Conservation (phyloP, 768 basidiomycete species). For the Boletus vermiculosoides region DNA sequence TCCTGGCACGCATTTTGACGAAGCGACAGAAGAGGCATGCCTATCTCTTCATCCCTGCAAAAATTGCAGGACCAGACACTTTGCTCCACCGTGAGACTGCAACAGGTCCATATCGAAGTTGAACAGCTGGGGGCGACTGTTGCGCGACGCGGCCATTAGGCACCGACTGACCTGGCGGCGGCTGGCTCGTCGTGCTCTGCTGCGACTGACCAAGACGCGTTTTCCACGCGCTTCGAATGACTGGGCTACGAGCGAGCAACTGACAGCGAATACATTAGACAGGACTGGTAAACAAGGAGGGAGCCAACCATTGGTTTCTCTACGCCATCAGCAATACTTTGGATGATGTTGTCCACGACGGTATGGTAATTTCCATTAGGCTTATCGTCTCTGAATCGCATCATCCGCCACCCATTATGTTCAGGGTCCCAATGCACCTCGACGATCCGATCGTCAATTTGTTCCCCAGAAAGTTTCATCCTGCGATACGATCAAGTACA, state of each 20-base stretch:
- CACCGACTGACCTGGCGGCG: conserved; percentile 19
- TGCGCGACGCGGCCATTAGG: conserved; percentile 26
- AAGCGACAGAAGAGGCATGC: conserved; percentile 1
- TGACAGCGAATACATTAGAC: conserved; percentile 33
- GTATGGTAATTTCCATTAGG: conserved; percentile 83
- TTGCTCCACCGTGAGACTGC: conserved; percentile 68
- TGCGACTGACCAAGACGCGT: conserved; percentile 47
- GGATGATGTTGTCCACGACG: conserved; percentile 85
- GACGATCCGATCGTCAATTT: conserved; percentile 90
- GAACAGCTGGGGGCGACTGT: conserved; percentile 18
- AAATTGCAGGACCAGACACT: conserved; percentile 59
- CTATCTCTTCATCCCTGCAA: conserved; percentile 70
- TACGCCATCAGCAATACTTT: conserved; percentile 92
- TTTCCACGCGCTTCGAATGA: conserved; percentile 77
- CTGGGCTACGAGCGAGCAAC: conserved; percentile 64
- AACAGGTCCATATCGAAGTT: conserved; percentile 59
- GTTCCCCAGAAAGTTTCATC: conserved; percentile 80
- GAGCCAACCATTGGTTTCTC: conserved; percentile 76
- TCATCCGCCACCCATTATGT: conserved; percentile 75
- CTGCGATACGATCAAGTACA: conserved; percentile 40
- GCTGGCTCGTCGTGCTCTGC: conserved; percentile 20
- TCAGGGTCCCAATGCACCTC: conserved; percentile 88
- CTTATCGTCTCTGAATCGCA: conserved; percentile 95
- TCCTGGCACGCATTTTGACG: conserved; percentile 4
- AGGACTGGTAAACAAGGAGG: conserved; percentile 1